Base-by-base conservation (phyloP, 768 basidiomycete species). In the Sutorius australiensis region DNA sequence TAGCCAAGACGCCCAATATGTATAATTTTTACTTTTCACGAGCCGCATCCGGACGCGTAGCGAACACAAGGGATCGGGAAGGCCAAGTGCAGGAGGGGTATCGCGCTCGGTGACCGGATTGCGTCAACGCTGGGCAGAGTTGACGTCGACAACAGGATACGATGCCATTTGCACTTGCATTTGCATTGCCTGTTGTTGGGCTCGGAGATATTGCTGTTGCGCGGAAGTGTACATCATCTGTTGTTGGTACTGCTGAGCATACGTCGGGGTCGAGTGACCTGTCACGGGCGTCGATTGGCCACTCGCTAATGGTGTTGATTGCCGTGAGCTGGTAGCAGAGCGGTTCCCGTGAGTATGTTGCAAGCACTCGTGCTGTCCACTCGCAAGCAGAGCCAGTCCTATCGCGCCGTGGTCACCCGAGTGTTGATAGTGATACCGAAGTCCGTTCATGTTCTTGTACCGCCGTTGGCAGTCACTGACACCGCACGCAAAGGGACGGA, bases 381-480 rank as follows among this genome's bases (percentile, higher is more conserved):
- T 81, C 4, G 91, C 90, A 40, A 98, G 79, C 61, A 97, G 73
- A 40, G 85, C 82, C 0, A 98, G 76, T 6, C 97, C 97, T 38
- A 92, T 78, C 6, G 89, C 87, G 4, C 95, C 95, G 69, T 98
- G 97, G 39, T 94, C 92, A 11, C 95, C 95, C 19, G 89, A 89
- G 71, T 98, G 95, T 70, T 94, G 89, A 67, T 98, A 98, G 72
- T 98, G 95, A 58, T 98, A 98, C 63, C 90, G 73, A 56, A 98
- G 74, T 0, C 95, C 95, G 69, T 98, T 98, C 94, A 98, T 95
- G 67, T 99, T 98, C 80, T 98, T 94, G 75, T 98, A 98, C 65
- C 95, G 72, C 65, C 95, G 80, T 67, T 81, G 78, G 62, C 89
- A 91, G 59, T 90, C 88, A 17, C 89, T 89, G 6, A 95, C 88